phyloP scores from a whole-genome alignment of 225 moss, liverwort and hornwort species.

The Neckera pumila region DNA sequence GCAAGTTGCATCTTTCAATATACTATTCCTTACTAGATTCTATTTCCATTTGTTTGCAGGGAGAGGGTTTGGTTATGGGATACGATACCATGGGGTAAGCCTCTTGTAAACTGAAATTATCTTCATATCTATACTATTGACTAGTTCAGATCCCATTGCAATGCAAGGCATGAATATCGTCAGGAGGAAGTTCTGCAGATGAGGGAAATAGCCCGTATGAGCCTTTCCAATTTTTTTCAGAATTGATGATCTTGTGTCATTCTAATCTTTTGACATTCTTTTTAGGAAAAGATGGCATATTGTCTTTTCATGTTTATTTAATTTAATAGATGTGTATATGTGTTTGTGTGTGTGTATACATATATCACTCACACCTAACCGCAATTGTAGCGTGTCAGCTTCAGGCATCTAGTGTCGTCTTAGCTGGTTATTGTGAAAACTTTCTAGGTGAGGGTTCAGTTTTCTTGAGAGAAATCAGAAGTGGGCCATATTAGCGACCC shows the following conservation, averaged over 20 bases:
- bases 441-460: not conserved
- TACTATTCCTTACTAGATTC: not conserved
- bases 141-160: not conserved
- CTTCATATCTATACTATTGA: not conserved
- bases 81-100: slow-evolving; percentile 96
- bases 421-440: not conserved
- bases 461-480: not conserved
- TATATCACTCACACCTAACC: no score
- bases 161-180: not conserved
- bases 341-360: not conserved
- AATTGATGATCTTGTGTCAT: not conserved
- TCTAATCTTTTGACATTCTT: not conserved
- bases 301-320: not conserved
- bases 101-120: not conserved
- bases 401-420: not conserved
- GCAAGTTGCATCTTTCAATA: not conserved
- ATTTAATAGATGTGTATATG: not conserved
- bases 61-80: slow-evolving; percentile 97
- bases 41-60: slow-evolving; percentile 39
- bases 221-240: not conserved
- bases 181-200: not conserved
- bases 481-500: not conserved
- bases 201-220: not conserved
- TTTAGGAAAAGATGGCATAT: not conserved
- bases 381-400: not conserved